Conservation (phyloP, 2,329 filamentous ascomycete genomes). For the Fusarium sp. region DNA sequence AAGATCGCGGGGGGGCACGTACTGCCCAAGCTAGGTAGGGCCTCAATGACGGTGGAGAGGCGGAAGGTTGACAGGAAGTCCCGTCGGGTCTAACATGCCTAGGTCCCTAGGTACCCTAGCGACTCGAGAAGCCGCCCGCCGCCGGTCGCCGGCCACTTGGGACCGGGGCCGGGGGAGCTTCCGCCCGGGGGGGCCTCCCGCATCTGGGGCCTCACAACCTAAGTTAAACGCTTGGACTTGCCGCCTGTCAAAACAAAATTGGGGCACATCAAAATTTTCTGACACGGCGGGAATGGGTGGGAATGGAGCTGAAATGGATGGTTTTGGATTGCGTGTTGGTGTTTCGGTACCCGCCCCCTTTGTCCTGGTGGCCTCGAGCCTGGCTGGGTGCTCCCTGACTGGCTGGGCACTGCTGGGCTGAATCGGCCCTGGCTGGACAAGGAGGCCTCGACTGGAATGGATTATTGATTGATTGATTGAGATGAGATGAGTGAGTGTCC, state of each 20-base stretch:
- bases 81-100: neutral
- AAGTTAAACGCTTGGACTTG: constrained; percentile 34
- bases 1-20: constrained; percentile 9
- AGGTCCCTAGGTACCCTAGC: constrained; percentile 6
- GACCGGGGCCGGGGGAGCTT: constrained; percentile 33
- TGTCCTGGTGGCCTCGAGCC: neutral
- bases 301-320: neutral
- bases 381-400: constrained; percentile 10
- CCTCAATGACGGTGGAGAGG: constrained; percentile 26
- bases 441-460: constrained; percentile 21
- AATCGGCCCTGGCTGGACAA: neutral
- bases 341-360: constrained; percentile 1
- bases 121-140: constrained; percentile 20
- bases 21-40: constrained; percentile 12
- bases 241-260: constrained; percentile 34
- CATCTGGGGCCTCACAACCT: constrained; percentile 32
- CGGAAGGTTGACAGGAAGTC: constrained; percentile 1
- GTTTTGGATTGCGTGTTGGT: neutral
- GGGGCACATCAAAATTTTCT: constrained; percentile 34
- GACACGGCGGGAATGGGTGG: constrained; percentile 33
- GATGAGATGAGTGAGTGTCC: constrained; percentile 24
- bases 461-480: constrained; percentile 27
- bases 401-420: neutral
- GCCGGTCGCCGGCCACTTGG: constrained; percentile 30
- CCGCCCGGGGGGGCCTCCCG: constrained; percentile 37